Conservation (phyloP, 2,329 filamentous ascomycete species). For the Pyricularia grisea region DNA sequence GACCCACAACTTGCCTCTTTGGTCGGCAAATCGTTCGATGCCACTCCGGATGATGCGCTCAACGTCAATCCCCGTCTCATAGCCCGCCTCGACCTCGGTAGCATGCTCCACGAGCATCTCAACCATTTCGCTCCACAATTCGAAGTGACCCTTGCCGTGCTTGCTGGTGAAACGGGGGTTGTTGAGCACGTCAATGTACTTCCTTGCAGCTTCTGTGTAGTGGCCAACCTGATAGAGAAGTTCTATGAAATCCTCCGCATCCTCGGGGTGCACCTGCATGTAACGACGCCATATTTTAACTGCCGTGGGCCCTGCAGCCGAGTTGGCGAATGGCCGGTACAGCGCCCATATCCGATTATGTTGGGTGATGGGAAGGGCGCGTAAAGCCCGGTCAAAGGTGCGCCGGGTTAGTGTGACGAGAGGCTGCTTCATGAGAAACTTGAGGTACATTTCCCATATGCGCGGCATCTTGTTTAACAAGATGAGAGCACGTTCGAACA, state of each 20-base stretch:
- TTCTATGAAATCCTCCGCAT: slow-evolving; percentile 91
- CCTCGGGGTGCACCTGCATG: slow-evolving; percentile 94
- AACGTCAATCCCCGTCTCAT: slow-evolving; percentile 78
- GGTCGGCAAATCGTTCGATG: slow-evolving; percentile 82
- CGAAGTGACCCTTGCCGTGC: slow-evolving; percentile 87
- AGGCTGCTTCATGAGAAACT: slow-evolving; percentile 85
- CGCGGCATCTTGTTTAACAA: slow-evolving; percentile 97
- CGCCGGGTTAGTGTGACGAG: slow-evolving; percentile 76
- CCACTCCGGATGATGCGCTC: slow-evolving; percentile 90
- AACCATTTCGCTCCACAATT: slow-evolving; percentile 97
- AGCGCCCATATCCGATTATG: slow-evolving; percentile 93
- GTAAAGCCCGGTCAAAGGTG: slow-evolving; percentile 85
- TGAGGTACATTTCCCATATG: slow-evolving; percentile 97
- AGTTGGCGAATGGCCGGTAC: slow-evolving; percentile 85
- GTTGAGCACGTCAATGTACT: slow-evolving; percentile 87
- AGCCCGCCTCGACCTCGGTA: slow-evolving; percentile 70
- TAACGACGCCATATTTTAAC: slow-evolving; percentile 92
- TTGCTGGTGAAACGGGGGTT: slow-evolving; percentile 87
- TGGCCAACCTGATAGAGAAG: slow-evolving; percentile 70
- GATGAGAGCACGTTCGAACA: slow-evolving; percentile 88
- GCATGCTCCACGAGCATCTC: slow-evolving; percentile 89
- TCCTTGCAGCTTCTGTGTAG: slow-evolving; percentile 84
- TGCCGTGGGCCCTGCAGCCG: slow-evolving; percentile 80
- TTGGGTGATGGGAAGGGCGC: slow-evolving; percentile 86
- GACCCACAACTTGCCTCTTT: slow-evolving; percentile 90